phyloP scores from a whole-genome alignment of 208 protist species.

The Acanthamoeba healyi region DNA sequence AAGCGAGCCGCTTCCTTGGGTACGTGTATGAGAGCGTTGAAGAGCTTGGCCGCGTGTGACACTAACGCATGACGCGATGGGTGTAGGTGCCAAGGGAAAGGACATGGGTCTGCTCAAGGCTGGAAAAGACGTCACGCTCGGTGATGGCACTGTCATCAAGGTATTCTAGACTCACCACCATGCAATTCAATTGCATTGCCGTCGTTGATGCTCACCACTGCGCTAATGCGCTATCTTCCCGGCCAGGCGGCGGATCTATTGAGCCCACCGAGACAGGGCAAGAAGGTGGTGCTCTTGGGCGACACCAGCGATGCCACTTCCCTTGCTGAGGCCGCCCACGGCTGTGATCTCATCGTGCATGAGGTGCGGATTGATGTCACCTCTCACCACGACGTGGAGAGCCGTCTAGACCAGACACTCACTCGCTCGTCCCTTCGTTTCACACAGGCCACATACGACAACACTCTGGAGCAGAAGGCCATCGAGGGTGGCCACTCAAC shows the following conservation, averaged over 20 bases:
- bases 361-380: constrained; percentile 11
- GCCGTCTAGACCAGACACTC: not conserved
- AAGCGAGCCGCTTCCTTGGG: constrained; percentile 57
- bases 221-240: not conserved
- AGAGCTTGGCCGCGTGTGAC: too few species aligned
- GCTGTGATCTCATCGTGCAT: constrained; percentile 82
- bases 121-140: constrained; percentile 75
- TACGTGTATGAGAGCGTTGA: too few species aligned
- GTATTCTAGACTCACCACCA: not conserved
- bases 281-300: constrained; percentile 79
- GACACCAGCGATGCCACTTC: constrained; percentile 80
- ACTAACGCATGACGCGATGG: too few species aligned
- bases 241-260: constrained; percentile 74
- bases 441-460: constrained; percentile 54
- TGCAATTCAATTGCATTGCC: not conserved
- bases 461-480: constrained; percentile 45
- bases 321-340: constrained; percentile 67
- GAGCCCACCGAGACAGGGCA: constrained; percentile 62
- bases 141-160: constrained; percentile 70
- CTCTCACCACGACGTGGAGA: not conserved
- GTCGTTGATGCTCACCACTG: not conserved
- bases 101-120: constrained; percentile 77
- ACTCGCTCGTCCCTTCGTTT: not conserved
- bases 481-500: constrained; percentile 79
- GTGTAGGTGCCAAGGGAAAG: constrained; percentile 69